phyloP scores from a whole-genome alignment of 1,139 yeast species.

The Torulaspora globosa region DNA sequence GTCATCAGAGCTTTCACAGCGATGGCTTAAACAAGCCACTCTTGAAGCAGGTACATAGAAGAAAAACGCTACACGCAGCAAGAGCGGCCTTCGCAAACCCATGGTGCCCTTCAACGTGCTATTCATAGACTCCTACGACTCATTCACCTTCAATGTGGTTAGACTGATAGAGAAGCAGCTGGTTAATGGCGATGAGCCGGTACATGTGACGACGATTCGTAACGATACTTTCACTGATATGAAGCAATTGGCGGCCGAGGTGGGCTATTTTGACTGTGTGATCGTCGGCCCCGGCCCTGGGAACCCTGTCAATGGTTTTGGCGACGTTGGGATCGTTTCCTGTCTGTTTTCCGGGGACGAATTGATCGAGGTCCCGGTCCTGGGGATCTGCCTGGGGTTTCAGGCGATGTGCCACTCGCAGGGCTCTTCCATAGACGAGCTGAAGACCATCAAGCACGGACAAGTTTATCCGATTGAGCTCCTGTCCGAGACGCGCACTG shows the following conservation, averaged over 20 bases:
- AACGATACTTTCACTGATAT: constrained; percentile 58
- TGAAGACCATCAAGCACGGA: constrained; percentile 74
- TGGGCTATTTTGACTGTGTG: constrained; percentile 62
- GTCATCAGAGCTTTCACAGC: neutral
- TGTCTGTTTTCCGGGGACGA: constrained; percentile 26
- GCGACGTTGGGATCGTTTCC: constrained; percentile 76
- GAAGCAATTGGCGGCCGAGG: constrained; percentile 39
- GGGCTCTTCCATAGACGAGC: constrained; percentile 54
- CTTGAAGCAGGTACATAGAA: neutral
- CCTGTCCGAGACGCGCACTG: constrained; percentile 39
- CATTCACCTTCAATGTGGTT: constrained; percentile 81
- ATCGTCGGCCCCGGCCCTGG: constrained; percentile 99
- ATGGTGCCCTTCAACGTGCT: constrained; percentile 38
- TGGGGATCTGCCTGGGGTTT: constrained; percentile 93
- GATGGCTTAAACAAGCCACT: neutral
- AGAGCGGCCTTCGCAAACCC: neutral
- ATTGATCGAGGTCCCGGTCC: constrained; percentile 50
- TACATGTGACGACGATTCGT: constrained; percentile 63
- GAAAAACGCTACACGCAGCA: neutral
- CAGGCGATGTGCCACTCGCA: constrained; percentile 72
- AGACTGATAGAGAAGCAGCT: constrained; percentile 49
- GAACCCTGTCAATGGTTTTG: constrained; percentile 53
- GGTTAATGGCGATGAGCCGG: constrained; percentile 42
- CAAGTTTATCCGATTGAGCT: constrained; percentile 52
- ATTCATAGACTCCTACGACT: constrained; percentile 88